These are phyloP conservation scores for Plenodomus tracheiphilus DNA, from an alignment of 2,329 filamentous ascomycete genomes.

Conservation along the genomic window DNA sequence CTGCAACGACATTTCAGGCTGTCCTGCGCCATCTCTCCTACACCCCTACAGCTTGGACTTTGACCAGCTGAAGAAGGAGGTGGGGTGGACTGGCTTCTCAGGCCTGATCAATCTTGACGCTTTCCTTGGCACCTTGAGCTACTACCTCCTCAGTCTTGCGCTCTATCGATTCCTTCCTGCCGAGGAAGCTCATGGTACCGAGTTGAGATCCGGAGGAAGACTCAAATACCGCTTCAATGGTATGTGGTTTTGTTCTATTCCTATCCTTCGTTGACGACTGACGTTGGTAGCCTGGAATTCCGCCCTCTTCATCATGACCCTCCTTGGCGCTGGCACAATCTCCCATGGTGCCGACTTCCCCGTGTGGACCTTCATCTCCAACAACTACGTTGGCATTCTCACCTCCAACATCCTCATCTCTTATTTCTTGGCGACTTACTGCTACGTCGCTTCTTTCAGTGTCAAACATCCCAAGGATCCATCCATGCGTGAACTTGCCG, in stretches of 20 bases:
- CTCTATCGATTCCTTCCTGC: slow-evolving; percentile 79
- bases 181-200: slow-evolving; percentile 68
- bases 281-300: slow-evolving; percentile 68
- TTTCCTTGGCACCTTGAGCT: slow-evolving; percentile 71
- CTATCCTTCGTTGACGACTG: slow-evolving; percentile 5
- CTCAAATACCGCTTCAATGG: slow-evolving; percentile 77
- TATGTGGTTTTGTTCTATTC: slow-evolving; percentile 24
- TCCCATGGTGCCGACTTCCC: slow-evolving; percentile 78
- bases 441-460: slow-evolving; percentile 81
- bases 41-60: slow-evolving; percentile 71
- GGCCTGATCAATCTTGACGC: slow-evolving; percentile 73
- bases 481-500: slow-evolving; percentile 75
- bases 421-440: slow-evolving; percentile 71
- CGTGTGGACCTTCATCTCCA: slow-evolving; percentile 90
- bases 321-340: slow-evolving; percentile 73
- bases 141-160: slow-evolving; percentile 75
- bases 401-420: slow-evolving; percentile 81
- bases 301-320: slow-evolving; percentile 71
- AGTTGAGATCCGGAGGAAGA: slow-evolving; percentile 70
- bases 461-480: slow-evolving; percentile 73
- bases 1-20: slow-evolving; percentile 92
- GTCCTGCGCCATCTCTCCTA: slow-evolving; percentile 80
- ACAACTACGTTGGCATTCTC: slow-evolving; percentile 85
- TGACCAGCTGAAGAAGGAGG: slow-evolving; percentile 73
- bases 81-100: slow-evolving; percentile 78